A percentile compares a stretch with the other conserved stretches of the same genome.
Evolutionary conservation across 2,329 filamentous ascomycete genomes (phyloP).

Genomic region (Phyllosticta paracitricarpa): DNA sequence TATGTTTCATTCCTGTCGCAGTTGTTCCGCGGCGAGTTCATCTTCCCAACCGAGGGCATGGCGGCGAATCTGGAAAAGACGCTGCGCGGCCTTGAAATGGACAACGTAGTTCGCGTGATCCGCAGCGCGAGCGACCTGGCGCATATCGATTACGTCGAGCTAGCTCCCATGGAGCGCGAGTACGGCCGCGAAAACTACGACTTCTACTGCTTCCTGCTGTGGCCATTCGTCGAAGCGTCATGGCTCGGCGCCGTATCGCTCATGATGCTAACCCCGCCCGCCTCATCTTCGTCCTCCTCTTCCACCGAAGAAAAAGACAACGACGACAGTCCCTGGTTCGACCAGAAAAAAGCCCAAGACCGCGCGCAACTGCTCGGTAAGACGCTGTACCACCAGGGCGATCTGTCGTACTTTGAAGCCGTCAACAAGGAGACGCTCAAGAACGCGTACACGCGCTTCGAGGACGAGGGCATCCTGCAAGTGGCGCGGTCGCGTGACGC

Average conservation of each 20-base stretch:
- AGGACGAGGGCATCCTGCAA: slow-evolving; percentile 81
- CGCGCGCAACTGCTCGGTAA: slow-evolving; percentile 83
- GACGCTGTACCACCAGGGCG: slow-evolving; percentile 93
- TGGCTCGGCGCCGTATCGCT: slow-evolving; percentile 88
- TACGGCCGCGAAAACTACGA: slow-evolving; percentile 89
- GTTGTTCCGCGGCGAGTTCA: slow-evolving; percentile 92
- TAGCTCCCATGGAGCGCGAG: slow-evolving; percentile 65
- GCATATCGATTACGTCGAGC: slow-evolving; percentile 55
- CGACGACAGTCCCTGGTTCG: slow-evolving; percentile 54
- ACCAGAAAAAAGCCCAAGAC: slow-evolving; percentile 66
- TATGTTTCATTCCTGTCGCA: slow-evolving; percentile 73
- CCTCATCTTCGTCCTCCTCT: slow-evolving; percentile 15
- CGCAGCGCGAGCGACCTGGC: slow-evolving; percentile 24
- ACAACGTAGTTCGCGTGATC: slow-evolving; percentile 63
- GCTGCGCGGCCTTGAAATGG: slow-evolving; percentile 63
- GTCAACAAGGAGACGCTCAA: slow-evolving; percentile 97
- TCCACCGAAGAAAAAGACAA: slow-evolving; percentile 40
- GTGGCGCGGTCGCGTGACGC: slow-evolving; percentile 55
- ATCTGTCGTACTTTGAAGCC: slow-evolving; percentile 93
- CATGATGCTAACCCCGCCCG: slow-evolving; percentile 72
- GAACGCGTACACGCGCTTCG: slow-evolving; percentile 80
- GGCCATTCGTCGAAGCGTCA: slow-evolving; percentile 91
- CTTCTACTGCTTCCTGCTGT: slow-evolving; percentile 97
- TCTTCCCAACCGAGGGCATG: slow-evolving; percentile 83
- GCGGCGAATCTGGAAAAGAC: slow-evolving; percentile 72